phyloP scores from a whole-genome alignment of 225 moss, liverwort and hornwort genomes.

The Sphagnum tenellum region DNA sequence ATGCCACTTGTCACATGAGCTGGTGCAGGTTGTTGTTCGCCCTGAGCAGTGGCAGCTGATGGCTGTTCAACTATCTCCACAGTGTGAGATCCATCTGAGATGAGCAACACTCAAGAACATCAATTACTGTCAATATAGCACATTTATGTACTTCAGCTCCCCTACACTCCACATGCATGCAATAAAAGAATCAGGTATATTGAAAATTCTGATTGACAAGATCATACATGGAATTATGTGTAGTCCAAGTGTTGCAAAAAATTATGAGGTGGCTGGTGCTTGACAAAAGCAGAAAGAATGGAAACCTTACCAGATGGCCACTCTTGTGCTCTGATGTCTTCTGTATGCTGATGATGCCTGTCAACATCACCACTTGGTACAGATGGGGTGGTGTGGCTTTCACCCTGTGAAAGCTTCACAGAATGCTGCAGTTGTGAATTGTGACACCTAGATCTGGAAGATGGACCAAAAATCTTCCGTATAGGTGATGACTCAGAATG shows the following conservation, averaged over 20 bases:
- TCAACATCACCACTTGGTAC: background rate
- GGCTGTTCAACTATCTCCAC: conserved; percentile 6
- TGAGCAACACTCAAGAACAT: background rate
- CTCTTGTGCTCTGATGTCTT: too few relatives aligned
- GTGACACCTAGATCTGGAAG: conserved; percentile 17
- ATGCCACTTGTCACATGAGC: background rate
- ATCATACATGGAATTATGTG: background rate
- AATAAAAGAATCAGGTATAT: background rate
- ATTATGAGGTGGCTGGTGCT: too few relatives aligned
- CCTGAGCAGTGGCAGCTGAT: background rate
- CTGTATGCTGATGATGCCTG: too few relatives aligned
- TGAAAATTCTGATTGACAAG: background rate
- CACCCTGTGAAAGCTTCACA: background rate
- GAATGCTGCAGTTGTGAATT: conserved; percentile 13
- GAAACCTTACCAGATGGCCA: too few relatives aligned
- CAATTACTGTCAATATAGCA: too few relatives aligned
- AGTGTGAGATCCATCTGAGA: conserved; percentile 5
- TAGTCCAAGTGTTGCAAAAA: background rate
- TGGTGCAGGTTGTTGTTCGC: background rate
- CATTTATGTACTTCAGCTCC: too few relatives aligned
- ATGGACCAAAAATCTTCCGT: conserved; percentile 4
- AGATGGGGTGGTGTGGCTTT: conserved; percentile 3
- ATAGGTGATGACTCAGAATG: too few relatives aligned
- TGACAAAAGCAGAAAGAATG: too few relatives aligned
- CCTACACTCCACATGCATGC: too few relatives aligned